Evolutionary conservation across 2,329 filamentous ascomycete species (phyloP).

Genomic region (Penicillium hordei): DNA sequence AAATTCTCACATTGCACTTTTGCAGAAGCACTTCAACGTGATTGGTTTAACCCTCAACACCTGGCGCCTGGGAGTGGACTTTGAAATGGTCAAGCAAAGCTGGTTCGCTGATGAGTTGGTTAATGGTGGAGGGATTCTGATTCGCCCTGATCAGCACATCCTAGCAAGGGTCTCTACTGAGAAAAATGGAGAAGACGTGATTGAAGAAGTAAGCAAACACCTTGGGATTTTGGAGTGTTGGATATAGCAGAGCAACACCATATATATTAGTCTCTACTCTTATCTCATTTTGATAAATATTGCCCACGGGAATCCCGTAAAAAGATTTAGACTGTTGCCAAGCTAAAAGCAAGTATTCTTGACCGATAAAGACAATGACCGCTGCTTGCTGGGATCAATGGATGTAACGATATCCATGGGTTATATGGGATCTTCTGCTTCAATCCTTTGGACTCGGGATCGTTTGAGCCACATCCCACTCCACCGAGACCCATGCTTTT

Average conservation of each 20-base stretch:
- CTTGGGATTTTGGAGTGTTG: background rate
- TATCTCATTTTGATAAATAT: background rate
- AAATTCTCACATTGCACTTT: background rate
- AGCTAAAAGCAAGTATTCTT: background rate
- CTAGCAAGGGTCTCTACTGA: conserved; percentile 8
- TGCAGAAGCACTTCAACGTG: background rate
- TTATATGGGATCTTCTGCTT: background rate
- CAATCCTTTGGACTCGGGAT: background rate
- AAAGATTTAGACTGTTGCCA: rapidly evolving
- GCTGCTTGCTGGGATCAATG: too few relatives aligned
- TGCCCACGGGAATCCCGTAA: background rate
- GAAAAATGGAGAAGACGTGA: background rate
- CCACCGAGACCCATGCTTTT: background rate
- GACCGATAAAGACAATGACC: background rate
- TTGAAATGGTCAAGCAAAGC: background rate
- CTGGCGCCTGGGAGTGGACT: conserved; percentile 1
- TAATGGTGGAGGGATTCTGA: conserved; percentile 30
- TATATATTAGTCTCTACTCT: background rate
- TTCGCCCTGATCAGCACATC: conserved; percentile 46
- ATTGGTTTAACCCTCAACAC: background rate
- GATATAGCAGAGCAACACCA: background rate
- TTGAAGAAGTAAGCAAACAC: background rate
- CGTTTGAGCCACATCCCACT: background rate
- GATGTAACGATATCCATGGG: background rate
- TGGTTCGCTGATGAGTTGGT: conserved; percentile 20